Evolutionary conservation across 2,329 filamentous ascomycete species (phyloP).

Genomic region (Fusarium sp.): DNA sequence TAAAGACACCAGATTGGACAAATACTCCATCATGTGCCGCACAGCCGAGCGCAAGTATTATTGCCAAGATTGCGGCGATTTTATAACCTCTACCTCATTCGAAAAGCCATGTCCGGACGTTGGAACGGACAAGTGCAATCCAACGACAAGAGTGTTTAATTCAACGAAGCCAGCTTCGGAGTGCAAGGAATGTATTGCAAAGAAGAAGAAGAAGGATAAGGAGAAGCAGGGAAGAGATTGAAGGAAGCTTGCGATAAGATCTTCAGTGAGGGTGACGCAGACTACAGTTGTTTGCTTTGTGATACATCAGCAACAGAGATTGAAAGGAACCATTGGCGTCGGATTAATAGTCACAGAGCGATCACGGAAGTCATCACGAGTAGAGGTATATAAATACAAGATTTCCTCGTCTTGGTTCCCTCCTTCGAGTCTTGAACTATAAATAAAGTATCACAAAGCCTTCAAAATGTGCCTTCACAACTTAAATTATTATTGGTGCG

Average conservation of each 20-base stretch:
- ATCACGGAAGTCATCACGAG: background rate
- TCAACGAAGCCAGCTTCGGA: background rate
- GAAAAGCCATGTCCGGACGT: background rate
- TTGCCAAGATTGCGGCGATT: background rate
- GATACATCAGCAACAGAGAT: background rate
- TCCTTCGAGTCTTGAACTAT: fast-evolving
- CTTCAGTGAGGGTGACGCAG: background rate
- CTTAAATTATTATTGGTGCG: background rate
- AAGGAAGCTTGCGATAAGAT: fast-evolving
- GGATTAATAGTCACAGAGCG: background rate
- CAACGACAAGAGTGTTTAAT: background rate
- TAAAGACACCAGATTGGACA: fast-evolving
- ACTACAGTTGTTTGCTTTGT: background rate
- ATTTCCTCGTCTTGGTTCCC: background rate
- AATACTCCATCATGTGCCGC: background rate
- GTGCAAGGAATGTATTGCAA: background rate
- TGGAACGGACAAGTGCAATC: background rate
- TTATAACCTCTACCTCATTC: background rate
- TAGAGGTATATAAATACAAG: background rate
- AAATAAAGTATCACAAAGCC: fast-evolving
- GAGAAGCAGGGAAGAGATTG: background rate
- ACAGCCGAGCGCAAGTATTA: background rate
- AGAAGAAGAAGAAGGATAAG: background rate
- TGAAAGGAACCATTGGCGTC: background rate
- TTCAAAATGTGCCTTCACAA: background rate